A percentile compares a stretch with the other conserved stretches of the same genome.
Conservation (phyloP, 2,329 filamentous ascomycete genomes). For the Colletotrichum coccodes region DNA sequence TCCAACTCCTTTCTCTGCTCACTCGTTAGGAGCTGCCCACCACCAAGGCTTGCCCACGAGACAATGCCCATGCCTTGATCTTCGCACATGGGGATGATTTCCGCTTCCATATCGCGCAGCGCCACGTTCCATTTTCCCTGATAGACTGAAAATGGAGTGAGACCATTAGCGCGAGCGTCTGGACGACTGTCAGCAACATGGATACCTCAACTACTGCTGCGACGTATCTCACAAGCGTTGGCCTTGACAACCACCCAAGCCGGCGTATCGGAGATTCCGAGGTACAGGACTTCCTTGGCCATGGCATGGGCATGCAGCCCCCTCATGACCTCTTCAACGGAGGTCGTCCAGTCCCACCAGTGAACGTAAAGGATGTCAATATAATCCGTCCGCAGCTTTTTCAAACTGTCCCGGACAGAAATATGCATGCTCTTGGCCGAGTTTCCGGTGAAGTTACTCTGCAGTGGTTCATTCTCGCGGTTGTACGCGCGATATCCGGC, state of each 20-base stretch:
- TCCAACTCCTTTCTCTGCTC: slow-evolving; percentile 41
- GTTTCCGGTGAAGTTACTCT: slow-evolving; percentile 55
- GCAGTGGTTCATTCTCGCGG: slow-evolving; percentile 47
- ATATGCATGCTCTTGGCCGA: slow-evolving; percentile 50
- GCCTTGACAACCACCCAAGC: slow-evolving; percentile 50
- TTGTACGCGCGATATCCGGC: slow-evolving; percentile 53
- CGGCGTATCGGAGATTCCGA: slow-evolving; percentile 50
- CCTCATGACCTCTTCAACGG: slow-evolving; percentile 53
- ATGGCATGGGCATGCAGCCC: slow-evolving; percentile 50
- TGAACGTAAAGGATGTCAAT: slow-evolving; percentile 56
- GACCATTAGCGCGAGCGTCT: slow-evolving; percentile 43
- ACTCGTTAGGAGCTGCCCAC: slow-evolving; percentile 57
- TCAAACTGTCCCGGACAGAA: slow-evolving; percentile 52
- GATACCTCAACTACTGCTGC: neutral
- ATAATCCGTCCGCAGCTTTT: slow-evolving; percentile 54
- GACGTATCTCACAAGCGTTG: slow-evolving; percentile 41
- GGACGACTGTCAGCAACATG: neutral
- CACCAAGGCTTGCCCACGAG: slow-evolving; percentile 69
- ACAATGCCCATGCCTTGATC: slow-evolving; percentile 60
- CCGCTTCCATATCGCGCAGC: slow-evolving; percentile 49
- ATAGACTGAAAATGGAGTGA: slow-evolving; percentile 48
- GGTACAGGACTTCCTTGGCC: slow-evolving; percentile 51
- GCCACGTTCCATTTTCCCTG: slow-evolving; percentile 49
- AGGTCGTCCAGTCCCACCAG: slow-evolving; percentile 53
- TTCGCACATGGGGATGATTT: slow-evolving; percentile 53